A percentile compares a stretch with the other conserved stretches of the same genome.
Evolutionary conservation across 306 rosid species (phyloP).

Genomic region (Glycine tomentella): DNA sequence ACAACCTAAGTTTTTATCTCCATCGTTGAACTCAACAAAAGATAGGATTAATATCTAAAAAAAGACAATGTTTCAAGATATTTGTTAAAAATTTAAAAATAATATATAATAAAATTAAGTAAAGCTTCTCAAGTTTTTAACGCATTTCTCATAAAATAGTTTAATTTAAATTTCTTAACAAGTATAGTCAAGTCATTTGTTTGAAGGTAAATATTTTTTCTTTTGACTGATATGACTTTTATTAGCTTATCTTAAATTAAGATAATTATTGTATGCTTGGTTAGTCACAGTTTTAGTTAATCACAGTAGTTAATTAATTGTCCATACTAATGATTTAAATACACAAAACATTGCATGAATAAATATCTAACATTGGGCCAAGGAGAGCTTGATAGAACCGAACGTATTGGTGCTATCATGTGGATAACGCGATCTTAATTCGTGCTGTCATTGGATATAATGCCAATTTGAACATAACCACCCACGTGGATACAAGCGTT

Average conservation of each 20-base stretch:
- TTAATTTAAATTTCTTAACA: not conserved
- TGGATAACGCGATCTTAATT: conserved; percentile 25
- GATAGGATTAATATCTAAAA: too few relatives aligned
- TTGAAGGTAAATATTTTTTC: too few relatives aligned
- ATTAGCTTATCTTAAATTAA: too few relatives aligned
- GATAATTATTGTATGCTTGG: too few relatives aligned
- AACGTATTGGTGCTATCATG: conserved; percentile 6
- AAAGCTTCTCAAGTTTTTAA: not conserved
- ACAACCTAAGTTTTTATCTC: too few relatives aligned
- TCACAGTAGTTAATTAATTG: not conserved
- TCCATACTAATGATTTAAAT: not conserved
- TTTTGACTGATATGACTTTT: not conserved
- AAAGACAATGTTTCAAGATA: too few relatives aligned
- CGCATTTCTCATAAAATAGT: not conserved
- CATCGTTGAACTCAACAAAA: too few relatives aligned
- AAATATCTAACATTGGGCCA: conserved; percentile 18
- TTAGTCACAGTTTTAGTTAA: not conserved
- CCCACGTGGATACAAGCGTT: not conserved
- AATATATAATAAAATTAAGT: not conserved
- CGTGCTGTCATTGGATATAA: not conserved
- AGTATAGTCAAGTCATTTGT: not conserved
- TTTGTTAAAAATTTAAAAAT: not conserved
- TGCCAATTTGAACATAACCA: too few relatives aligned
- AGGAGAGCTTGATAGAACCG: not conserved
- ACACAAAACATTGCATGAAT: too few relatives aligned